Base-by-base conservation (phyloP, 108 stramenopile genomes). In the Cyclotella cryptica region DNA sequence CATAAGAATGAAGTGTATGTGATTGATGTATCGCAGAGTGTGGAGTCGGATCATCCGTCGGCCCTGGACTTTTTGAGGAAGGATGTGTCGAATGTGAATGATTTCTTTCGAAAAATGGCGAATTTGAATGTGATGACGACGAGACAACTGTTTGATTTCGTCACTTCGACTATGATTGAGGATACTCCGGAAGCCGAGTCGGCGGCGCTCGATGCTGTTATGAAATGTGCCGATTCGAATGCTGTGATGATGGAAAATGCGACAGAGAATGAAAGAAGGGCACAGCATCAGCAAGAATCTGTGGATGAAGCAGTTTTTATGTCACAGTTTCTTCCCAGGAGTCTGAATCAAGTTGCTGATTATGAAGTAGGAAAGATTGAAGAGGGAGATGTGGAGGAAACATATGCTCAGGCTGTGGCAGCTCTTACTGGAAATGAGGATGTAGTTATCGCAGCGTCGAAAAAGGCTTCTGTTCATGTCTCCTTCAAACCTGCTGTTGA, bases 21-120 rank as follows among this genome's bases (percentile, higher is more conserved):
- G 49, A 99, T 99, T 82, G 99, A 99, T 84, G 99, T 99, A 11
- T 93, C 90, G 19, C 98, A 99, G 84, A 95, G 93, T 46, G 98
- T 98, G 18, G 98, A 99, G 78, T 90, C 87, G 5, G 96, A 98
- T 77, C 98, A 99, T 85, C 99, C 99, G 6, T 87, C 93, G 12
- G 96, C 99, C 0, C 69, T 97, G 71, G 97, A 99, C 74, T 99
- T 99, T 85, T 83, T 99, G 67, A 87, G 98, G 15, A 98, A 97
- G 75, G 99, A 99, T 85, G 90, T 88, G 51, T 71, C 88, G 55
- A 99, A 98, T 86, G 96, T 98, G 19, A 98, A 97, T 78, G 96
- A 97, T 47, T 99, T 95, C 85, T 99, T 98, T 88, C 67, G 82
- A 45, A 96, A 93, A 83, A 76, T 74, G 19, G 97, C 96, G 9